Base-by-base conservation (phyloP, 208 protist species). In the Herpetomonas samuelpessoai region DNA sequence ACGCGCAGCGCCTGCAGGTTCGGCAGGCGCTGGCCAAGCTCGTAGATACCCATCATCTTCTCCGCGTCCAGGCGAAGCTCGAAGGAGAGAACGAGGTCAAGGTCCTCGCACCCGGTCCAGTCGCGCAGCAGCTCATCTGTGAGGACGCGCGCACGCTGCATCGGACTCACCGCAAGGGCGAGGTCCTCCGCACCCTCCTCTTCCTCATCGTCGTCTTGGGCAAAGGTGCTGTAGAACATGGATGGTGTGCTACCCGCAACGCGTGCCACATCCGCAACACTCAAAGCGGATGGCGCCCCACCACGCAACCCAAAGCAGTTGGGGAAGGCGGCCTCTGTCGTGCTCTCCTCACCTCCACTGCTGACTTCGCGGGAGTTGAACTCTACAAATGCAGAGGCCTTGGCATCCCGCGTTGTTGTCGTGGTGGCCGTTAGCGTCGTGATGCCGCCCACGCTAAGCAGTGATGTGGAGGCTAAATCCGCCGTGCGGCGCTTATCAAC, bases 81-180 rank as follows among this genome's bases (percentile, higher is more conserved):
- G 19, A 83, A 77, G 35, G 69, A 52, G 19, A 80, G 58, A 16
- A 92, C 75, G n/a, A 80, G 68, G 16, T 82, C 60, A 25, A 92
- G 65, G 64, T 95, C 83, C 58, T 91, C 80, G 62, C 68, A 91
- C 19, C 86, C 83, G 0, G 81, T 92, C 76, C 78, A 88, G 55
- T 88, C 70, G 3, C 74, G 71, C 53, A 95, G 68, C 50, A 88
- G 31, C 21, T 86, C 84, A 46, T 81, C 73, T 0, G 71, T 87
- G 19, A 95, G 47, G 12, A 79, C 48, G 18, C 81, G 45, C 14
- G 55, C 73, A 44, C 31, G 47, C 18, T 41, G 28, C 50, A 38
- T 16, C 30, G 16, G 31, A 22, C 2, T 24, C 6, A n/a, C 29
- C 4, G 50, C 9, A 21, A 50, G 16, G 53, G 25, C 48, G 61